A percentile compares a stretch with the other conserved stretches of the same genome.
Evolutionary conservation across 1,284 basidiomycete genomes (phyloP).

Genomic region (Tremellales sp.): DNA sequence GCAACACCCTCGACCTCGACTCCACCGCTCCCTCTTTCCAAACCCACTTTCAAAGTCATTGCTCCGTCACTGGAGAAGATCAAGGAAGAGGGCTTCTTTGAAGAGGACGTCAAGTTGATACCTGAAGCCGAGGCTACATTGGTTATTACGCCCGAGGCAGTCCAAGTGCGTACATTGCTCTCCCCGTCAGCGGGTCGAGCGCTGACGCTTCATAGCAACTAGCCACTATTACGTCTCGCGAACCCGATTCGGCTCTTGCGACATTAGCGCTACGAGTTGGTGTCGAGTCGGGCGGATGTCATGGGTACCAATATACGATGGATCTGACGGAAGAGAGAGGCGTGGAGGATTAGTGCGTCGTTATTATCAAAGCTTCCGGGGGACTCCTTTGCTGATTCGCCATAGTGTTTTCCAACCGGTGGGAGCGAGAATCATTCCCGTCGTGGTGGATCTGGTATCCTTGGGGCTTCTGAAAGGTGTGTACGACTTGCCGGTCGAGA

Average conservation of each 20-base stretch:
- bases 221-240: slow-evolving; percentile 41
- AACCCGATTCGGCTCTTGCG: slow-evolving; percentile 35
- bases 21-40: background rate
- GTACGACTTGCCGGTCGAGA: slow-evolving; percentile 3
- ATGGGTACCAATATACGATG: slow-evolving; percentile 59
- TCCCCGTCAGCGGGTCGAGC: background rate
- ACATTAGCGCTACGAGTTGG: slow-evolving; percentile 51
- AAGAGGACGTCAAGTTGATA: slow-evolving; percentile 42
- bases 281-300: slow-evolving; percentile 57
- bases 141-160: slow-evolving; percentile 40
- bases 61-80: slow-evolving; percentile 40
- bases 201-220: slow-evolving; percentile 38
- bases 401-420: slow-evolving; percentile 38
- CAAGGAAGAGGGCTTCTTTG: slow-evolving; percentile 42
- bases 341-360: slow-evolving; percentile 54
- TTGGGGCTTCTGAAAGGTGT: slow-evolving; percentile 45
- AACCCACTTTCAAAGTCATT: slow-evolving; percentile 23
- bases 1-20: background rate
- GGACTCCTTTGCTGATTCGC: background rate
- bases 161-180: slow-evolving; percentile 25
- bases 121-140: slow-evolving; percentile 33
- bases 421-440: slow-evolving; percentile 41
- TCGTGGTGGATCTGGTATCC: slow-evolving; percentile 45
- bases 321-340: slow-evolving; percentile 51
- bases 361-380: background rate